Evolutionary conservation across 805 yeast species (phyloP).

Genomic region (Candida caryicola): DNA sequence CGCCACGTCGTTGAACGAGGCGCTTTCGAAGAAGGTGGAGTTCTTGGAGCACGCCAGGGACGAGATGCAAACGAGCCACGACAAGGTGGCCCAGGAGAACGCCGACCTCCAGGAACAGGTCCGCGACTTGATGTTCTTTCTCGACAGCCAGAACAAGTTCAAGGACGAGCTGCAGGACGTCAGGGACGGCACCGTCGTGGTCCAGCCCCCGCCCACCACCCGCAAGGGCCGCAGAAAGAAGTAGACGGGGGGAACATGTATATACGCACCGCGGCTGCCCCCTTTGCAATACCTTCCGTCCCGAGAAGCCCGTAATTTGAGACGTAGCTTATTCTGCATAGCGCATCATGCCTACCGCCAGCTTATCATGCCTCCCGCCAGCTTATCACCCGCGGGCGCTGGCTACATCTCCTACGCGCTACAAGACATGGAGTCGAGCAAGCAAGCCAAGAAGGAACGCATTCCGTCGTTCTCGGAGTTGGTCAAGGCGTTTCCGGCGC

Average conservation of each 20-base stretch:
- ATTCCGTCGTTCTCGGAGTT: neutral
- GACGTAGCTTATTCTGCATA: too few species aligned
- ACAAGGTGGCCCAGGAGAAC: slow-evolving; percentile 36
- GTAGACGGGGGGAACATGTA: too few species aligned
- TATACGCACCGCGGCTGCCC: too few species aligned
- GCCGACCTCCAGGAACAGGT: slow-evolving; percentile 60
- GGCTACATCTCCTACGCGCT: too few species aligned
- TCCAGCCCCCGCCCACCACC: slow-evolving; percentile 24
- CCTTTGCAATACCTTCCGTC: too few species aligned
- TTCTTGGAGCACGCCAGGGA: slow-evolving; percentile 23
- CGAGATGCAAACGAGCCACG: slow-evolving; percentile 6
- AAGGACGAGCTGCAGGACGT: slow-evolving; percentile 70
- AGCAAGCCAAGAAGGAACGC: neutral
- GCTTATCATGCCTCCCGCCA: too few species aligned
- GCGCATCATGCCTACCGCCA: too few species aligned
- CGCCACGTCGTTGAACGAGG: slow-evolving; percentile 35
- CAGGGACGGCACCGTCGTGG: slow-evolving; percentile 63
- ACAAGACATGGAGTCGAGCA: neutral
- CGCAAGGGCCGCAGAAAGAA: slow-evolving; percentile 18
- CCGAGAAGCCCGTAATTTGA: too few species aligned
- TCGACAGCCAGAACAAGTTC: slow-evolving; percentile 71
- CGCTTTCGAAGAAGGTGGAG: slow-evolving; percentile 38
- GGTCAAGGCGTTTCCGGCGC: neutral
- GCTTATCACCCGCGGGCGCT: too few species aligned
- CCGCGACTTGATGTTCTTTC: slow-evolving; percentile 74